Conservation (phyloP, 1,284 basidiomycete genomes). For the Exobasidium rhododendri region DNA sequence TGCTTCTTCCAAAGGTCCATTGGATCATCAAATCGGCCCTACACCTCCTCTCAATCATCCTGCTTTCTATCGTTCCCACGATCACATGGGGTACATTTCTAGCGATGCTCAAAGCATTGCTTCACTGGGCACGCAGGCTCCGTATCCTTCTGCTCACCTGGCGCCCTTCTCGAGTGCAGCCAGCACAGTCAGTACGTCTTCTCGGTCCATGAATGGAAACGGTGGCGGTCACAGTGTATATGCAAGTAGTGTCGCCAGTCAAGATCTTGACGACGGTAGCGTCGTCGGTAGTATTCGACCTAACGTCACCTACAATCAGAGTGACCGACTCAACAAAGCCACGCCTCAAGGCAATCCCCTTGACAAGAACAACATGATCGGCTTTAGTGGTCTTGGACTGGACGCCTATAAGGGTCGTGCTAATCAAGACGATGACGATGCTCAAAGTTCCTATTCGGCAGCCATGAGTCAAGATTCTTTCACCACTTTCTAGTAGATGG, state of each 20-base stretch:
- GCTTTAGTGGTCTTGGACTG: slow-evolving; percentile 34
- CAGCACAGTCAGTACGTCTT: slow-evolving; percentile 21
- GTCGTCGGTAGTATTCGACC: slow-evolving; percentile 25
- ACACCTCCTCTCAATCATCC: slow-evolving; percentile 64
- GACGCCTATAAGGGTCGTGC: slow-evolving; percentile 29
- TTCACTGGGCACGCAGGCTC: slow-evolving; percentile 41
- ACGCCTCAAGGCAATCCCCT: neutral
- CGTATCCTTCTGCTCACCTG: slow-evolving; percentile 36
- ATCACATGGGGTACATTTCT: slow-evolving; percentile 87
- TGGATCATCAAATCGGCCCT: slow-evolving; percentile 58
- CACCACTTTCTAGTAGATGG: slow-evolving; percentile 36
- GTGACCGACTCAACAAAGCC: slow-evolving; percentile 33
- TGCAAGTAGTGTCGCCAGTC: slow-evolving; percentile 43
- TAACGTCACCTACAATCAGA: slow-evolving; percentile 44
- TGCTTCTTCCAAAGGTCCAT: neutral
- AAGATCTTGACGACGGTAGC: slow-evolving; percentile 27
- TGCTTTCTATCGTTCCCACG: slow-evolving; percentile 86
- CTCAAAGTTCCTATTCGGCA: slow-evolving; percentile 39
- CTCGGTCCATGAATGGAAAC: slow-evolving; percentile 12
- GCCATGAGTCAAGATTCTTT: slow-evolving; percentile 45
- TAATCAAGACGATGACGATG: slow-evolving; percentile 33
- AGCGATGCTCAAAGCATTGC: slow-evolving; percentile 63
- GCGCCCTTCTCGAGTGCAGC: slow-evolving; percentile 15
- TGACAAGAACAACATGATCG: slow-evolving; percentile 1
- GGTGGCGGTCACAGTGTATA: slow-evolving; percentile 21